Conservation (phyloP, 345 rosid genomes). For the Draba incana region DNA sequence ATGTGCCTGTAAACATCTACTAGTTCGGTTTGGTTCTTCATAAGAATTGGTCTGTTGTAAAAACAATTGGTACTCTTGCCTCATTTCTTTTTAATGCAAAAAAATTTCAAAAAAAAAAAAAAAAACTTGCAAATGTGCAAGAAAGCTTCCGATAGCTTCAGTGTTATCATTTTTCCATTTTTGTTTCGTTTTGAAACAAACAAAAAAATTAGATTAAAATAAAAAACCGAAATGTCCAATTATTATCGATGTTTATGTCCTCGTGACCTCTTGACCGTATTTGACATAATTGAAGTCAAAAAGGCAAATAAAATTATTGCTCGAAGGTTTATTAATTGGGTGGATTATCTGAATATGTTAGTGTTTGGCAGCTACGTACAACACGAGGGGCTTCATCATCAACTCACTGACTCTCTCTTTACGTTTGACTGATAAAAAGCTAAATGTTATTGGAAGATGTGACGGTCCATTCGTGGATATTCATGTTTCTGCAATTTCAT, state of each 20-base stretch:
- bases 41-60: too few relatives aligned
- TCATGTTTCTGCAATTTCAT: constrained; percentile 33
- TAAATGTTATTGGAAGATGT: constrained; percentile 35
- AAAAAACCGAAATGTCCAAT: background rate
- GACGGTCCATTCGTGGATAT: constrained; percentile 42
- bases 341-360: constrained; percentile 30
- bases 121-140: constrained; percentile 9
- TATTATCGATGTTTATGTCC: constrained; percentile 4
- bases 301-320: constrained; percentile 31
- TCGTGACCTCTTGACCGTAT: constrained; percentile 18
- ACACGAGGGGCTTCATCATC: constrained; percentile 42
- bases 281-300: constrained; percentile 34
- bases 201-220: background rate
- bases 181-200: background rate
- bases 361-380: constrained; percentile 42
- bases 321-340: constrained; percentile 27
- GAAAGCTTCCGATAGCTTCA: constrained; percentile 20
- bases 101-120: too few relatives aligned
- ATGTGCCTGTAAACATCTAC: too few relatives aligned
- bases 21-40: too few relatives aligned
- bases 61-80: too few relatives aligned
- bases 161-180: background rate
- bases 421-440: constrained; percentile 35
- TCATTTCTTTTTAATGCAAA: too few relatives aligned
- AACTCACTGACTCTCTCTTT: constrained; percentile 35